A percentile compares a stretch with the other conserved stretches of the same genome.
Conservation (phyloP, 495 filamentous ascomycete genomes). For the Penicillium lagena region DNA sequence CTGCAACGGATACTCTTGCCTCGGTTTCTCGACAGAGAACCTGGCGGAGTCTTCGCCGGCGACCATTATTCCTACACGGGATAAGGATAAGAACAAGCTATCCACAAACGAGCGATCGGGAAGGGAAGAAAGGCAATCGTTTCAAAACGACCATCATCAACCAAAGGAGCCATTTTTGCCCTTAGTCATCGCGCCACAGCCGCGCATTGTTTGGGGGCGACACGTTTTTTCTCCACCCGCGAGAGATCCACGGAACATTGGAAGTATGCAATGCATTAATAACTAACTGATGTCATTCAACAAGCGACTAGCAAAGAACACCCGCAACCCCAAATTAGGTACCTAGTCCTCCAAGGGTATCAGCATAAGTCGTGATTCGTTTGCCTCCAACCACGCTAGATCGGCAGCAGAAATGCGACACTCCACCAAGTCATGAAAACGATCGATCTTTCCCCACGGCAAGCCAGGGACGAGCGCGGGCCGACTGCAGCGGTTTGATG, state of each 20-base stretch:
- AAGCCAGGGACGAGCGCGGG: no score
- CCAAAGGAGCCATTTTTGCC: neutral
- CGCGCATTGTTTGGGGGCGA: no score
- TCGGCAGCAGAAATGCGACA: constrained; percentile 12
- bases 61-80: neutral
- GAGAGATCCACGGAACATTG: neutral
- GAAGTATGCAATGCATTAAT: no score
- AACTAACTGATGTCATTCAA: neutral
- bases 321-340: constrained; percentile 2
- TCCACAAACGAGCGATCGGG: no score
- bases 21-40: neutral
- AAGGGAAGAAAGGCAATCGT: neutral
- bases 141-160: neutral
- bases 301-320: constrained; percentile 9
- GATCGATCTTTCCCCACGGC: no score
- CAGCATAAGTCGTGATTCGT: constrained; percentile 24
- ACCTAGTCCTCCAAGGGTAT: constrained; percentile 19
- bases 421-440: neutral
- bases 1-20: constrained; percentile 2
- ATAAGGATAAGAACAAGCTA: no score
- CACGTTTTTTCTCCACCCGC: no score
- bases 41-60: neutral
- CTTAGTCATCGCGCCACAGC: constrained; percentile 4
- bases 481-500: no score
- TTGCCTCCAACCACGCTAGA: constrained; percentile 1